Base-by-base conservation (phyloP, 2,329 filamentous ascomycete genomes). In the Plenodomus tracheiphilus region DNA sequence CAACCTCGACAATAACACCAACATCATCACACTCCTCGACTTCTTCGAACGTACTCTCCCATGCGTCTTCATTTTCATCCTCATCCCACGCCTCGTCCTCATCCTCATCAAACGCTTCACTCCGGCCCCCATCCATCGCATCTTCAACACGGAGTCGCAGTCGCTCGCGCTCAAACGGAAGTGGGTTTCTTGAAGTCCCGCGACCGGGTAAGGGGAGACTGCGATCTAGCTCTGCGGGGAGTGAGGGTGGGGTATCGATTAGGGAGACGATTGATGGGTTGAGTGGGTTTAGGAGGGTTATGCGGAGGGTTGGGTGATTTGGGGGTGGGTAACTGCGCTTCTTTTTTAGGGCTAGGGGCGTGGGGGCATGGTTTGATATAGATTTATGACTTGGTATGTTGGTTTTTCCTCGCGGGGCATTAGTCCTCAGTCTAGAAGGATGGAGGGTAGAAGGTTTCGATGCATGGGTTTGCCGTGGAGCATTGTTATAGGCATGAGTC, bases 11-110 rank as follows among this genome's bases (percentile, higher is more conserved):
- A 25, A 25, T 58, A 41, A 51, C 40, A 16, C 52, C 51, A 38
- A 54, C 48, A 38, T 47, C 41, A 7, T 56, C 54, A 9, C 38
- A 47, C 30, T 59, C 48, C 11, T 53, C 49, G 32, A 45, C 51
- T 2, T 54, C 51, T 4, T 59, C 55, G 16, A 51, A 25, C 22
- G 48, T 10, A 45, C 4, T 48, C 53, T 18, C 41, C 34, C 18
- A 43, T 30, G 32, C 41, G 36, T 39, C 50, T n/a, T n/a, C n/a
- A n/a, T n/a, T n/a, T n/a, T n/a, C n/a, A 7, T 25, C 47, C 4
- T 25, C 44, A 36, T 41, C 47, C 4, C 9, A 8, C 16, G 17
- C 10, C 9, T 42, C 30, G 7, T 25, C 47, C 4, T 25, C 44
- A 7, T 25, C 47, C 4, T 25, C 44, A 36, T 41, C 47, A 2